Percentiles rank a stretch among this genome's conserved stretches.
Conservation (phyloP, 345 rosid genomes). For the Populus davidiana region DNA sequence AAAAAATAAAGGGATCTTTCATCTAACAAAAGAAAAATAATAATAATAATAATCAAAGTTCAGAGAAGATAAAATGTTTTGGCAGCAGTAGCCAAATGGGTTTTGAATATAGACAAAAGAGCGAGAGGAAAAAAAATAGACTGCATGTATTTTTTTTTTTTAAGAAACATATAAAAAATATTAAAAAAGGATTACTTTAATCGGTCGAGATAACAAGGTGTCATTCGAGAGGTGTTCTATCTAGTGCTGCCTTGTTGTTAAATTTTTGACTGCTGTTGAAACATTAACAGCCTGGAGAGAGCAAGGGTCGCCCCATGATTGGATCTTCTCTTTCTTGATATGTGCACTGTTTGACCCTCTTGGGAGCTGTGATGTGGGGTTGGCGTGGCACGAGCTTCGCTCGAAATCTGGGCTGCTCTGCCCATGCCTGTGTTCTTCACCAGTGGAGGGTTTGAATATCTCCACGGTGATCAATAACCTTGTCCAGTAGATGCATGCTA, state of each 20-base stretch:
- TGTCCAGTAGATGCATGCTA: not conserved
- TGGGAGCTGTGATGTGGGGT: conserved; percentile 17
- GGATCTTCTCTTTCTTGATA: not conserved
- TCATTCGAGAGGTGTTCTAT: not conserved
- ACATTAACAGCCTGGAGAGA: not conserved
- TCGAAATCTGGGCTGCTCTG: conserved; percentile 12
- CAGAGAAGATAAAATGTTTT: not conserved
- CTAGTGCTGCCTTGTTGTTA: not conserved
- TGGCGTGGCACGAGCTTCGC: conserved; percentile 13
- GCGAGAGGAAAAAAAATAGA: not conserved
- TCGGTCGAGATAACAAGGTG: not conserved
- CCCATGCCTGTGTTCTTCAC: not conserved
- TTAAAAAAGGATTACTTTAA: too few species aligned
- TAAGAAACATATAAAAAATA: too few species aligned
- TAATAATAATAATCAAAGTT: not conserved
- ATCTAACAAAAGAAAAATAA: not conserved
- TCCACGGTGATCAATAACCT: not conserved
- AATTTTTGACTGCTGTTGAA: not conserved
- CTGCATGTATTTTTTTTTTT: not conserved
- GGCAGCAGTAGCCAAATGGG: not conserved
- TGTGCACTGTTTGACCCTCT: not conserved
- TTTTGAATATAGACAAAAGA: not conserved
- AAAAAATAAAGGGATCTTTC: not conserved
- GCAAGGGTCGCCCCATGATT: not conserved
- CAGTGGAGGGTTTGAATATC: too few species aligned